A percentile compares a stretch with the other conserved stretches of the same genome.
phyloP scores from a whole-genome alignment of 106 monocot genomes.

The Phalaenopsis aphrodite region DNA sequence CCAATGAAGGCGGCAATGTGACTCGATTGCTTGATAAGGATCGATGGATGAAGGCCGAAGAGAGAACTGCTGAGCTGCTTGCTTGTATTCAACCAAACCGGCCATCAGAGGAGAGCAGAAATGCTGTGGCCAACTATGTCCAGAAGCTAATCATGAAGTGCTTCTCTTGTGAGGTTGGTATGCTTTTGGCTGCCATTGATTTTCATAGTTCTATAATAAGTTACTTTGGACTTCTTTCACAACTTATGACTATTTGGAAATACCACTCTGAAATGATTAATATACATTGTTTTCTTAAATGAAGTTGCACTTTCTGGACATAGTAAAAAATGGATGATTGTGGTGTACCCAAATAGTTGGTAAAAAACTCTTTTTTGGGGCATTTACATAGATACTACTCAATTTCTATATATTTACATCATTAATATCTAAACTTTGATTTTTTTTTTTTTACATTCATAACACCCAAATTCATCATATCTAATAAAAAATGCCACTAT shows the following conservation, averaged over 20 bases:
- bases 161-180: constrained; percentile 66
- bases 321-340: too few species aligned
- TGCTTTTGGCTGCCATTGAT: neutral
- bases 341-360: too few species aligned
- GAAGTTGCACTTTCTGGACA: neutral
- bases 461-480: too few species aligned
- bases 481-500: too few species aligned
- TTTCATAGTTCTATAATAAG: neutral
- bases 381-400: too few species aligned
- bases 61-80: constrained; percentile 53
- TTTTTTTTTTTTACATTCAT: too few species aligned
- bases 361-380: too few species aligned
- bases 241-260: neutral
- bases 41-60: constrained; percentile 57
- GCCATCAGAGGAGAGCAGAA: constrained; percentile 59
- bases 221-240: neutral
- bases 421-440: too few species aligned
- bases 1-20: constrained; percentile 27
- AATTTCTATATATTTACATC: too few species aligned
- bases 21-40: constrained; percentile 50
- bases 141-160: constrained; percentile 52
- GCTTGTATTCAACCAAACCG: constrained; percentile 62
- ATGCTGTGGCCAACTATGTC: constrained; percentile 76
- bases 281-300: neutral
- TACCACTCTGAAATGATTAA: neutral